Conservation (phyloP, 208 protist species). For the Trypanosomatidae sp. region DNA sequence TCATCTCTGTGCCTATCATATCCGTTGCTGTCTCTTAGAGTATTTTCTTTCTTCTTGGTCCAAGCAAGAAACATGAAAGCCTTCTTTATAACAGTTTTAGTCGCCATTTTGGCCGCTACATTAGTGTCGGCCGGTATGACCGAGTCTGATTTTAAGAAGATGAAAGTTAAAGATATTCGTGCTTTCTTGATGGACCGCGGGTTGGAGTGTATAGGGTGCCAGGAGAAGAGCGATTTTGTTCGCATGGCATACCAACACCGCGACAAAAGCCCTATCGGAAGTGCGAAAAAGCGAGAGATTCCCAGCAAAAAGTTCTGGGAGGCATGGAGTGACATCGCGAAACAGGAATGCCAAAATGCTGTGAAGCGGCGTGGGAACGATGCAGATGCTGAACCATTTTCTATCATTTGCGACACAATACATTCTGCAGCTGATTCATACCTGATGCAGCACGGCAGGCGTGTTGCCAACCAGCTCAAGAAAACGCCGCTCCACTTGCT, state of each 20-base stretch:
- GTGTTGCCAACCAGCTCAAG: conserved; percentile 67
- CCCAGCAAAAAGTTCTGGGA: conserved; percentile 79
- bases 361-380: conserved; percentile 47
- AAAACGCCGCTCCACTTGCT: conserved; percentile 68
- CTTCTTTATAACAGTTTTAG: conserved; percentile 9
- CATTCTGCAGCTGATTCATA: conserved; percentile 59
- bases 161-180: conserved; percentile 89
- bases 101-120: conserved; percentile 17
- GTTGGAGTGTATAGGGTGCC: conserved; percentile 70
- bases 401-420: conserved; percentile 56
- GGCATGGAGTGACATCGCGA: conserved; percentile 61
- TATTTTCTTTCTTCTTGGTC: neutral
- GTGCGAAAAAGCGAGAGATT: conserved; percentile 53
- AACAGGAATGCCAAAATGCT: conserved; percentile 48
- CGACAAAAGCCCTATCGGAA: conserved; percentile 57
- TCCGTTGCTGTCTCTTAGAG: neutral
- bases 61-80: conserved; percentile 6
- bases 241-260: conserved; percentile 72
- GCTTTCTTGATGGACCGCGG: conserved; percentile 77
- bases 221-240: conserved; percentile 90
- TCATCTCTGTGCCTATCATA: neutral
- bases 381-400: conserved; percentile 34
- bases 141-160: conserved; percentile 77
- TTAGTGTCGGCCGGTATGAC: conserved; percentile 31
- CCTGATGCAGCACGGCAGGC: conserved; percentile 83